A percentile compares a stretch with the other conserved stretches of the same genome.
Evolutionary conservation across 805 yeast genomes (phyloP).

Genomic region (Saccharomycopsis amapae): DNA sequence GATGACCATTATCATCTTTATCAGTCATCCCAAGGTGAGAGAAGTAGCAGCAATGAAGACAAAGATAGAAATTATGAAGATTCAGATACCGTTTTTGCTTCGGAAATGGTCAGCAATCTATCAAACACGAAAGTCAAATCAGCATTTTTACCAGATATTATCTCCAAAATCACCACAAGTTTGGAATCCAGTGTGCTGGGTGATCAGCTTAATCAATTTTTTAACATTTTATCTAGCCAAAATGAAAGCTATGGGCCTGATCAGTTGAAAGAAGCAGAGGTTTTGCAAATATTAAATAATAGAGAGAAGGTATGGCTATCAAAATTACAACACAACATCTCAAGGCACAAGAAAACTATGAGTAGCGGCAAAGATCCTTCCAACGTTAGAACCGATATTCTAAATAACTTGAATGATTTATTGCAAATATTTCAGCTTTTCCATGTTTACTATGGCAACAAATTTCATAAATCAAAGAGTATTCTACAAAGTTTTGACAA

Average conservation of each 20-base stretch:
- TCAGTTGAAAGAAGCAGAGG: not conserved
- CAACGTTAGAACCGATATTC: not conserved
- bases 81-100: no score
- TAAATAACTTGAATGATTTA: not conserved
- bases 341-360: not conserved
- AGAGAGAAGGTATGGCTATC: conserved; percentile 2
- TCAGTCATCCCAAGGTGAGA: conserved; percentile 48
- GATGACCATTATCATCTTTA: conserved; percentile 37
- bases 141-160: not conserved
- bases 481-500: conserved; percentile 6
- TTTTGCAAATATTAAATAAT: not conserved
- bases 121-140: not conserved
- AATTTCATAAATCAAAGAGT: not conserved
- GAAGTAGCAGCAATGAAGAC: not conserved
- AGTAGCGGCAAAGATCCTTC: conserved; percentile 7
- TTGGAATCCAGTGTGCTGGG: conserved; percentile 1
- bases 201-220: conserved; percentile 4
- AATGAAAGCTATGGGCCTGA: not conserved
- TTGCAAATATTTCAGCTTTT: not conserved
- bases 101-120: not conserved
- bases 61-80: not conserved
- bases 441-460: not conserved
- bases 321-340: not conserved
- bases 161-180: not conserved
- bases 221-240: not conserved